Evolutionary conservation across 306 rosid genomes (phyloP).

Genomic region (Castanopsis chinensis): DNA sequence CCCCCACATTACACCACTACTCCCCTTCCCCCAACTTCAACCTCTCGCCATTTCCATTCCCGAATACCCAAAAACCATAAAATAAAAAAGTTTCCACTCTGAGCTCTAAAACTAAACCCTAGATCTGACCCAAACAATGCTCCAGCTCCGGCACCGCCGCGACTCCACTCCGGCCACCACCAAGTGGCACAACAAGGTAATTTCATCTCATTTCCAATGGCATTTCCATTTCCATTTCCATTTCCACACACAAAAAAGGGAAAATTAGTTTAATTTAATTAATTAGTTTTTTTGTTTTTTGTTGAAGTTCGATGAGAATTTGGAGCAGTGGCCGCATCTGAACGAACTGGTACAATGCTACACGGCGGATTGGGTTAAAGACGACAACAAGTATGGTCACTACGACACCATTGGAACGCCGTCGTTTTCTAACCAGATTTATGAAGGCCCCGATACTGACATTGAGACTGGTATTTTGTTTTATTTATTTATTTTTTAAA

Average conservation of each 20-base stretch:
- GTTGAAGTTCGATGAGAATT: conserved; percentile 79
- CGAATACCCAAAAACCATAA: not conserved
- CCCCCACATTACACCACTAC: not conserved
- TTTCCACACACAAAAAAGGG: not conserved
- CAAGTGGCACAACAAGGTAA: conserved; percentile 89
- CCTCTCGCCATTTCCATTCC: conserved; percentile 9
- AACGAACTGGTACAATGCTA: conserved; percentile 94
- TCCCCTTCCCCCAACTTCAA: not conserved
- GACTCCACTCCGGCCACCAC: conserved; percentile 80
- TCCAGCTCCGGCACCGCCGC: conserved; percentile 92
- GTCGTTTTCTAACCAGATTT: conserved; percentile 83
- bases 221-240: not conserved
- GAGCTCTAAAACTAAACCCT: conserved; percentile 45
- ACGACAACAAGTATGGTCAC: conserved; percentile 93
- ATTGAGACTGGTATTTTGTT: conserved; percentile 78
- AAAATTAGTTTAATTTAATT: not conserved
- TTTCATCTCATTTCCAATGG: not conserved
- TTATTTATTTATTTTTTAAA: not conserved
- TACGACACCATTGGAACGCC: conserved; percentile 66
- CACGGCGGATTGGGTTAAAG: conserved; percentile 94
- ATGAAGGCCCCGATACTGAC: conserved; percentile 97
- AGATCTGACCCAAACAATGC: conserved; percentile 72
- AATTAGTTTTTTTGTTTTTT: not conserved
- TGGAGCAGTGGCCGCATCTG: conserved; percentile 99
- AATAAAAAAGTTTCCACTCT: not conserved